These are phyloP conservation scores for Pichia sp. DNA, from an alignment of 1,139 yeast genomes.

Conservation along the genomic window DNA sequence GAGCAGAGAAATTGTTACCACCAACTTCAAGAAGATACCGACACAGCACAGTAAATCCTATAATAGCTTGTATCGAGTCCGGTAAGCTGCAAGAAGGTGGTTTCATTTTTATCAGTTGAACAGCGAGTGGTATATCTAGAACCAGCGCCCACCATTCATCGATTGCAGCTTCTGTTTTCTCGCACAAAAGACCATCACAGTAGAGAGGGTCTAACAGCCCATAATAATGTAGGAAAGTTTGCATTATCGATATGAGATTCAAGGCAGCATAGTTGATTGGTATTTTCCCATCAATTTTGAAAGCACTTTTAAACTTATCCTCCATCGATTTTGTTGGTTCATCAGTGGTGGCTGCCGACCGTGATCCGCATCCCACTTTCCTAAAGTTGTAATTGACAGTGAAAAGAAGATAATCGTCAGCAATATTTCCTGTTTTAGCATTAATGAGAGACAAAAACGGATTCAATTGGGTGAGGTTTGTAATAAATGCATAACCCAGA, in stretches of 20 bases:
- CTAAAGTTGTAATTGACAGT: constrained; percentile 70
- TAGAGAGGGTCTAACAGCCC: constrained; percentile 59
- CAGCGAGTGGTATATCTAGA: constrained; percentile 36
- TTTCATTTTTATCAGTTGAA: constrained; percentile 30
- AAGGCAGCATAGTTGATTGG: constrained; percentile 63
- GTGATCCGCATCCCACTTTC: constrained; percentile 75
- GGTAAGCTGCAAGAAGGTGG: constrained; percentile 27
- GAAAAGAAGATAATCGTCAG: constrained; percentile 45
- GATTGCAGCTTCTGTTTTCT: constrained; percentile 66
- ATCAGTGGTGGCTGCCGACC: constrained; percentile 65
- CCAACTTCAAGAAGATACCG: constrained; percentile 63
- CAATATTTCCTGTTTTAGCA: constrained; percentile 51
- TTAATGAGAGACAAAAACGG: constrained; percentile 59
- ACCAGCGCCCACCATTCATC: constrained; percentile 76
- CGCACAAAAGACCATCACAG: constrained; percentile 82
- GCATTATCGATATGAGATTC: constrained; percentile 68
- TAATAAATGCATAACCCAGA: constrained; percentile 60
- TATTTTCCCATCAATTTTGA: constrained; percentile 45
- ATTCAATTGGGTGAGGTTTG: constrained; percentile 75
- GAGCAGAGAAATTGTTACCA: constrained; percentile 55
- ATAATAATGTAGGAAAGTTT: constrained; percentile 71
- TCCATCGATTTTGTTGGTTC: constrained; percentile 71
- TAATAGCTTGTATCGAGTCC: constrained; percentile 35
- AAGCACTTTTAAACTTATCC: constrained; percentile 76
- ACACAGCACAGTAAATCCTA: constrained; percentile 64